A percentile compares a stretch with the other conserved stretches of the same genome.
These are phyloP conservation scores for Solanum hybrid DNA, from an alignment of 305 asterid genomes.

Conservation along the genomic window DNA sequence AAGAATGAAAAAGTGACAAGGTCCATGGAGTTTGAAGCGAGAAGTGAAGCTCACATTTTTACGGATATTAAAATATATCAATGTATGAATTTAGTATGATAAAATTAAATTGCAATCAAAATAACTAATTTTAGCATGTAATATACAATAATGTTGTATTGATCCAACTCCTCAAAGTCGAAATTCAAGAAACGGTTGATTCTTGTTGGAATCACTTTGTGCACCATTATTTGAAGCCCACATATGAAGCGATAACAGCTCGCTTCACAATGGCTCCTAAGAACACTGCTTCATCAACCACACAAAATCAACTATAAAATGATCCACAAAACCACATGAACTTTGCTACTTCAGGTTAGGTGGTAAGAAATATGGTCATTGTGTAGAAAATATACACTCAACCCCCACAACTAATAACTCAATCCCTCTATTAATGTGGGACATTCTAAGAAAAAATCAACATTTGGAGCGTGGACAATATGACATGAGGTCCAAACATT, in stretches of 20 bases:
- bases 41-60: background rate
- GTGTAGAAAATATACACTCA: background rate
- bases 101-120: background rate
- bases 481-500: background rate
- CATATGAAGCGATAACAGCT: background rate
- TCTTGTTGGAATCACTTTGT: background rate
- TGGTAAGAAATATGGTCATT: background rate
- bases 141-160: background rate
- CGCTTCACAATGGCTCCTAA: background rate
- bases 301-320: background rate
- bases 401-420: background rate
- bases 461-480: background rate
- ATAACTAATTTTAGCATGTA: background rate
- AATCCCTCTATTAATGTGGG: background rate
- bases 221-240: background rate
- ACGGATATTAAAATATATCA: background rate
- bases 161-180: background rate
- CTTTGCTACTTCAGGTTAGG: background rate
- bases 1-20: background rate
- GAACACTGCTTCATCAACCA: background rate
- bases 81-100: background rate
- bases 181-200: background rate
- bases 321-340: constrained; percentile 4
- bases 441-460: background rate
- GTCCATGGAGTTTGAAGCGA: background rate